phyloP scores from a whole-genome alignment of 106 monocot species.

The Dendrobium nobile region DNA sequence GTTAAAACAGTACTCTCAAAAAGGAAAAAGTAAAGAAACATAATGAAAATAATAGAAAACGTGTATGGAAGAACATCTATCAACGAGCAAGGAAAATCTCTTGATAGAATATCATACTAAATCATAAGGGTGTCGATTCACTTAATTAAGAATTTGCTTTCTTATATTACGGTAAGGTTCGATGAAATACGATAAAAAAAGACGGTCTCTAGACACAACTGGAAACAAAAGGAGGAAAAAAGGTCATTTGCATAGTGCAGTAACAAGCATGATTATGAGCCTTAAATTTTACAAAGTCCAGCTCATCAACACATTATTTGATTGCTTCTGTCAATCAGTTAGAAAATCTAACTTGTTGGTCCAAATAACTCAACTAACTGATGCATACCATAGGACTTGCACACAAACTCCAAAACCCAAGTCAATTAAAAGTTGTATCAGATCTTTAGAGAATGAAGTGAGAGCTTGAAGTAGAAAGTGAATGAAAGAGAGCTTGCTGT shows the following conservation, averaged over 20 bases:
- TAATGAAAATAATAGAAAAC: too few species aligned
- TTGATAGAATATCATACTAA: not conserved
- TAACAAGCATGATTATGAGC: not conserved
- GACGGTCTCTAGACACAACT: too few species aligned
- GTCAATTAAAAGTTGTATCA: not conserved
- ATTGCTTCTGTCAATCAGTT: not conserved
- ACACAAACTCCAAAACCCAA: not conserved
- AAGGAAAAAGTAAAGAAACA: too few species aligned
- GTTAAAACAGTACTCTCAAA: too few species aligned
- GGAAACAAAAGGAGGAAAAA: too few species aligned
- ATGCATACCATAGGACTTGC: not conserved
- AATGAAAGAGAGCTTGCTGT: not conserved
- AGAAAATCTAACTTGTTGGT: not conserved
- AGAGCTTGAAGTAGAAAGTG: constrained; percentile 1
- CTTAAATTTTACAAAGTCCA: not conserved
- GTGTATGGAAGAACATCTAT: not conserved
- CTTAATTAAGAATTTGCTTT: not conserved
- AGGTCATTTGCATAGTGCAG: not conserved
- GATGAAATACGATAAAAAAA: not conserved
- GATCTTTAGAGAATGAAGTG: not conserved
- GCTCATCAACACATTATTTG: not conserved
- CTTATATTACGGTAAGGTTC: not conserved
- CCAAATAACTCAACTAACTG: not conserved
- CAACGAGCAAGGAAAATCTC: not conserved
- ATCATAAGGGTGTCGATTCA: not conserved